Conservation (phyloP, 805 yeast species). For the Naumovozyma dairenensis region DNA sequence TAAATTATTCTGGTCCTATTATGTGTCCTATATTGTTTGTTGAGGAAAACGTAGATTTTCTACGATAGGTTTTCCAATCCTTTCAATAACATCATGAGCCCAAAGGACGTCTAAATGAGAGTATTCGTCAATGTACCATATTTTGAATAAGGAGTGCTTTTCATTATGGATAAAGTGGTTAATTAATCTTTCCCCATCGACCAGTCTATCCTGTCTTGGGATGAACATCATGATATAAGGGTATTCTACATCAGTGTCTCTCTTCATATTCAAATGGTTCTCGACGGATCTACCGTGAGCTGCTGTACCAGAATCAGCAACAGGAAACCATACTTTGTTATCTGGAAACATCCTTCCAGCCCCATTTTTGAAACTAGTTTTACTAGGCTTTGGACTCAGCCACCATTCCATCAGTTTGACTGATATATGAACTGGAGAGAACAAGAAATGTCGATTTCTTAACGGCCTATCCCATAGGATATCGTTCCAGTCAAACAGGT, state of each 20-base stretch:
- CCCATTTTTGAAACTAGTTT: slow-evolving; percentile 34
- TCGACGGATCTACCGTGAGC: slow-evolving; percentile 5
- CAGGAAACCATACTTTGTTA: slow-evolving; percentile 45
- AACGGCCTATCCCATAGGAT: slow-evolving; percentile 59
- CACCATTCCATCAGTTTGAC: slow-evolving; percentile 87
- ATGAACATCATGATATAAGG: slow-evolving; percentile 59
- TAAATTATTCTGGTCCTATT: too few species aligned
- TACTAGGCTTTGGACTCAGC: slow-evolving; percentile 41
- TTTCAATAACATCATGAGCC: slow-evolving; percentile 69
- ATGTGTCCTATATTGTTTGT: too few species aligned
- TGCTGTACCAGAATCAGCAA: slow-evolving; percentile 1
- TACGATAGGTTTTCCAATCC: slow-evolving; percentile 46
- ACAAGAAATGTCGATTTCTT: slow-evolving; percentile 67
- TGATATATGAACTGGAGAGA: slow-evolving; percentile 78
- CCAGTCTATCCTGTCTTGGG: slow-evolving; percentile 67
- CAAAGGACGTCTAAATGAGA: slow-evolving; percentile 88
- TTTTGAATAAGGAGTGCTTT: slow-evolving; percentile 23
- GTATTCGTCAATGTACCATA: slow-evolving; percentile 44
- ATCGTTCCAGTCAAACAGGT: slow-evolving; percentile 81
- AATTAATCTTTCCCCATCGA: slow-evolving; percentile 60
- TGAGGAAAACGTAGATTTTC: slow-evolving; percentile 30
- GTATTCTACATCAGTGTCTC: slow-evolving; percentile 32
- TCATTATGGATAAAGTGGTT: slow-evolving; percentile 59
- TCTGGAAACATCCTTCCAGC: slow-evolving; percentile 40
- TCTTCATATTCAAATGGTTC: slow-evolving; percentile 21